These are phyloP conservation scores for Amyloporia xantha DNA, from an alignment of 768 basidiomycete genomes.

Conservation along the genomic window DNA sequence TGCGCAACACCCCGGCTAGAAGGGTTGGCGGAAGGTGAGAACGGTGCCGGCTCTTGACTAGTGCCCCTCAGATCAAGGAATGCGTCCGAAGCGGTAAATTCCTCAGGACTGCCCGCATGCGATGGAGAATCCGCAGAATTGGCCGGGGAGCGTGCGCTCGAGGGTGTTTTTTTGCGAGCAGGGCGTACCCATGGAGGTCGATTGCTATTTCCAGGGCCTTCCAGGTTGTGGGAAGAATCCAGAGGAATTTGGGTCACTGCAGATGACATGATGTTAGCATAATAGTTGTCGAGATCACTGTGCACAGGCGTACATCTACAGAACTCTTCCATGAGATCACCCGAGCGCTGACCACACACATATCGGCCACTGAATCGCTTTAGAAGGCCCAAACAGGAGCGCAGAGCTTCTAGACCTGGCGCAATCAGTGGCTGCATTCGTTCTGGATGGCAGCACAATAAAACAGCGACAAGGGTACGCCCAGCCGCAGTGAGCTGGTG, in stretches of 20 bases:
- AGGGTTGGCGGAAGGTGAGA: slow-evolving; percentile 2
- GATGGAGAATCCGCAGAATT: slow-evolving; percentile 24
- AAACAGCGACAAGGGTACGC: slow-evolving; percentile 79
- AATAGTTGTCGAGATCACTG: too few species aligned
- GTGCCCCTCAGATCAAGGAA: slow-evolving; percentile 39
- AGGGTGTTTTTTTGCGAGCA: slow-evolving; percentile 68
- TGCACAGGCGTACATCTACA: slow-evolving; percentile 88
- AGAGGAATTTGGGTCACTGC: slow-evolving; percentile 53
- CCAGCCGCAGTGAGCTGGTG: slow-evolving; percentile 94
- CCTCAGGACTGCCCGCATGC: slow-evolving; percentile 52
- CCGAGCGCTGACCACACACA: slow-evolving; percentile 84
- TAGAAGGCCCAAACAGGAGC: slow-evolving; percentile 84
- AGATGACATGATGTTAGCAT: background rate
- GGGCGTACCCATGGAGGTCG: slow-evolving; percentile 87
- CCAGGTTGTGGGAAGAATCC: slow-evolving; percentile 52
- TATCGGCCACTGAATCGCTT: slow-evolving; percentile 87
- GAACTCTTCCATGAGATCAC: slow-evolving; percentile 93
- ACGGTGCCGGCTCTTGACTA: slow-evolving; percentile 7
- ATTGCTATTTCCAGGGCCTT: slow-evolving; percentile 39
- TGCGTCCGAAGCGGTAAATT: slow-evolving; percentile 55
- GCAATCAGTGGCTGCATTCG: slow-evolving; percentile 69
- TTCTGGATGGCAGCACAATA: slow-evolving; percentile 84
- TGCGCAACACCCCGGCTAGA: slow-evolving; percentile 3
- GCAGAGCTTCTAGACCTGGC: slow-evolving; percentile 75
- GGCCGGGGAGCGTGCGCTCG: slow-evolving; percentile 34